Percentiles rank a stretch among this genome's conserved stretches.
Conservation (phyloP, 768 basidiomycete species). For the Suillus americanus region DNA sequence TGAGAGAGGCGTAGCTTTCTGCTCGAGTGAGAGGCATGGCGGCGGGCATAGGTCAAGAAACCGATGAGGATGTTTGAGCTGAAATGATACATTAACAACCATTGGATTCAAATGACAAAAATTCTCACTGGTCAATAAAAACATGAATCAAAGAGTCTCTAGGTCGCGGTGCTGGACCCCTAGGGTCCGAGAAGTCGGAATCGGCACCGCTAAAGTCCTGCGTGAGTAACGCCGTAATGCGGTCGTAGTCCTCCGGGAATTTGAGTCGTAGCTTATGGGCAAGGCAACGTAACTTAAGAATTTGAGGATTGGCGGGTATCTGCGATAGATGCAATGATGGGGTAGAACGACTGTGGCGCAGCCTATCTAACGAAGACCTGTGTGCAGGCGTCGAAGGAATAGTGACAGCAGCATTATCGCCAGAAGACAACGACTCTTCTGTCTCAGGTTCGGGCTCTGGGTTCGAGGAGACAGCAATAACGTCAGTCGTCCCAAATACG, state of each 20-base stretch:
- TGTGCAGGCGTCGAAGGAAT: conserved; percentile 32
- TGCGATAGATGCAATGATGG: conserved; percentile 41
- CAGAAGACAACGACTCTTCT: conserved; percentile 32
- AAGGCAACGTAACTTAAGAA: conserved; percentile 51
- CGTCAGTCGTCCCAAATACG: conserved; percentile 14
- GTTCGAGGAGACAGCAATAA: conserved; percentile 16
- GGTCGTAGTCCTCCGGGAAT: conserved; percentile 52
- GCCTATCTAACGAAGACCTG: conserved; percentile 21
- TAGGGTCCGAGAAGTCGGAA: conserved; percentile 34
- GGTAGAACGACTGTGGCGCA: conserved; percentile 48
- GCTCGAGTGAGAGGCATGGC: conserved; percentile 40
- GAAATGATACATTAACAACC: background rate
- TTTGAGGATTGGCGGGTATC: conserved; percentile 45
- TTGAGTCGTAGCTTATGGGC: conserved; percentile 55
- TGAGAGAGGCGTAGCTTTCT: conserved; percentile 65
- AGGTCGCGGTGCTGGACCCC: conserved; percentile 32
- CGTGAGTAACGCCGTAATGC: conserved; percentile 30
- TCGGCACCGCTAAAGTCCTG: conserved; percentile 35
- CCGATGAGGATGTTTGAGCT: conserved; percentile 91
- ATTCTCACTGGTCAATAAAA: conserved; percentile 46
- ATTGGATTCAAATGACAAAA: background rate
- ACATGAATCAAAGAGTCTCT: conserved; percentile 38
- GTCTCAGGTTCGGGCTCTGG: conserved; percentile 22
- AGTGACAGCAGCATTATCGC: conserved; percentile 14
- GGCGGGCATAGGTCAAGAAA: conserved; percentile 67